Base-by-base conservation (phyloP, 805 yeast genomes). In the Metschnikowia cubensis region DNA sequence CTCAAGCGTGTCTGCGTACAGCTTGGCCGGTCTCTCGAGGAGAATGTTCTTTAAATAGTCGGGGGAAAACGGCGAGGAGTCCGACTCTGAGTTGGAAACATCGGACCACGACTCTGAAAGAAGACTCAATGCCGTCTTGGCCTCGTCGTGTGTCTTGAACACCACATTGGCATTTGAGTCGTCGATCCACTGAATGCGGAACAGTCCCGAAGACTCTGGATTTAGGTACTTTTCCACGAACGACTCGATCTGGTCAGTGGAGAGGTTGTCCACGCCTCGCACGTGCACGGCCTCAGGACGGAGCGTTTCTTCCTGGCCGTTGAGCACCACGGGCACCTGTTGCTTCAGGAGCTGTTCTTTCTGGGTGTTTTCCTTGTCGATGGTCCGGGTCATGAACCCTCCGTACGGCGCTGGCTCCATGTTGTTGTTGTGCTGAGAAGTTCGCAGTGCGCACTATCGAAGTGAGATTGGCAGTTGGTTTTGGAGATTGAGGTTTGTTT, bases 101-200 rank as follows among this genome's bases (percentile, higher is more conserved):
- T 40, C 42, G 20, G 51, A 45, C 55, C 55, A 50, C 2, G 36
- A 63, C 20, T 53, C 64, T 2, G 76, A 67, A 31, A 79, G 49
- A 4, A 60, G 56, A 0, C 58, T 62, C 42, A 79, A 67, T 2
- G 75, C 77, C 36, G 63, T 62, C 15, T 58, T 58, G 2, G 80
- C 71, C 11, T 67, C 72, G 34, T 70, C 74, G 50, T 71, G 70
- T 40, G 73, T 68, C 40, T 71, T 70, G 60, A 83, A 84, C 4
- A 74, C 79, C n/a, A 83, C 59, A 53, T 80, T 82, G 35, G 84
- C 73, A 2, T 81, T 70, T 17, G 78, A 59, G 61, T 85, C 91
- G 60, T 85, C 80, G 36, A 85, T 74, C 91, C 91, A 85, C 58
- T 84, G 82, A 25, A 84, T 63, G 29, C 68, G 66, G 61, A 74